A percentile compares a stretch with the other conserved stretches of the same genome.
These are phyloP conservation scores for Boletus sensibilis DNA, from an alignment of 768 basidiomycete genomes.

Conservation along the genomic window DNA sequence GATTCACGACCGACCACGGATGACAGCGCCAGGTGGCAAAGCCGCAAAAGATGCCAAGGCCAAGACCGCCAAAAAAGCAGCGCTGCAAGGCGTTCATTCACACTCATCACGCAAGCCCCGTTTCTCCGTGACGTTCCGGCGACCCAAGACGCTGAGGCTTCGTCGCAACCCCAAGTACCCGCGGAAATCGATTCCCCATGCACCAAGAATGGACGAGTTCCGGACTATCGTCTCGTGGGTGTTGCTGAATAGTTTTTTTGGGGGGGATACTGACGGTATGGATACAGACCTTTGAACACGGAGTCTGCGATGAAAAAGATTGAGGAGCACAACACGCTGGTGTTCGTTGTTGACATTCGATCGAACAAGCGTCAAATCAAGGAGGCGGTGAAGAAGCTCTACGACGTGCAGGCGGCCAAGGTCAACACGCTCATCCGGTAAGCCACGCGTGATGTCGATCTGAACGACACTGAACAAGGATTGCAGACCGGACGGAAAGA, in stretches of 20 bases:
- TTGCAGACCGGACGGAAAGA: constrained; percentile 90
- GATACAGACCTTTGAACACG: constrained; percentile 77
- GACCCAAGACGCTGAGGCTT: constrained; percentile 90
- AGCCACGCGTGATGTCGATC: constrained; percentile 24
- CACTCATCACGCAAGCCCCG: constrained; percentile 80
- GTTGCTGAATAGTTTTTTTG: background rate
- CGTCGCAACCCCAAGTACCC: constrained; percentile 87
- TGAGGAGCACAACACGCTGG: constrained; percentile 98
- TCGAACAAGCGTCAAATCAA: constrained; percentile 99
- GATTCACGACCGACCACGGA: background rate
- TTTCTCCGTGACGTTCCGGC: constrained; percentile 88
- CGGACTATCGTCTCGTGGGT: constrained; percentile 88
- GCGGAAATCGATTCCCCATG: constrained; percentile 91
- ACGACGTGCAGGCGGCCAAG: constrained; percentile 94
- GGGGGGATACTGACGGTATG: background rate
- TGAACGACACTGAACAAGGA: background rate
- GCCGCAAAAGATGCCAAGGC: constrained; percentile 61
- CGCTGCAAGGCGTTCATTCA: constrained; percentile 80
- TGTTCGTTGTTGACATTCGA: constrained; percentile 94
- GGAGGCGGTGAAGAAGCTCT: constrained; percentile 99
- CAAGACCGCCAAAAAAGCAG: constrained; percentile 95
- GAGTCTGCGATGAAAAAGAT: constrained; percentile 99
- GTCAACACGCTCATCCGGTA: constrained; percentile 98
- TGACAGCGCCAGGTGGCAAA: constrained; percentile 27
- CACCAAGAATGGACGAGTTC: constrained; percentile 95